Base-by-base conservation (phyloP, 192 early-diverging fungal genomes). In the Mortierella hygrophila region DNA sequence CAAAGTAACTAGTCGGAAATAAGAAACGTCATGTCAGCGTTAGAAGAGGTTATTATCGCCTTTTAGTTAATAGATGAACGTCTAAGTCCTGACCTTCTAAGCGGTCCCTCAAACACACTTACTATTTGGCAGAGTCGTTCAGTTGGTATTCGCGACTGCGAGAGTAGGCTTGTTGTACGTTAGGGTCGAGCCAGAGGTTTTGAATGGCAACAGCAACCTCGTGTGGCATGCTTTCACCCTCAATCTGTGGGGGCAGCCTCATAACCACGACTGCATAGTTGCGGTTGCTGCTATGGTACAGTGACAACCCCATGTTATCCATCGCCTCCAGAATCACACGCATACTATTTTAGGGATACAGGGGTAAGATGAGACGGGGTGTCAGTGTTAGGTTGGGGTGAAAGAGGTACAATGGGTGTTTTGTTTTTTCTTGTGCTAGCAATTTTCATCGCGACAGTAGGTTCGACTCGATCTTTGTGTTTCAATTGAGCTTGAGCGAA, bases 121-220 rank as follows among this genome's bases (percentile, higher is more conserved):
- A 96, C 95, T 99, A 99, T 87, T 93, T 91, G 46, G 98, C 97
- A 38, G 97, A 98, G 88, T 99, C 98, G 89, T 98, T 98, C 55
- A 99, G 89, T 92, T 99, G 98, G 88, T 95, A 99, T 91, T 99
- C 98, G 75, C 95, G 90, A 9, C 94, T 93, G 75, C 98, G 92
- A 38, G 88, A 88, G 80, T 98, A 96, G 79, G 95, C 95, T 68
- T 94, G 93, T 76, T 94, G 93, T 49, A 98, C 95, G 55, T 95
- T 97, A 49, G 83, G 88, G 91, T 99, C 98, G 26, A 87, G 78
- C 97, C 97, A 98, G 55, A 99, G 90, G 79, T 90, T 88, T 83
- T 93, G 93, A 71, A 99, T 92, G 16, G 98, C 97, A 18, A 84
- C 87, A 5, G 96, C 93, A 35, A 97, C 92, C 13, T 97, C 95